These are phyloP conservation scores for Cardamine occulta DNA, from an alignment of 345 rosid genomes.

Conservation along the genomic window DNA sequence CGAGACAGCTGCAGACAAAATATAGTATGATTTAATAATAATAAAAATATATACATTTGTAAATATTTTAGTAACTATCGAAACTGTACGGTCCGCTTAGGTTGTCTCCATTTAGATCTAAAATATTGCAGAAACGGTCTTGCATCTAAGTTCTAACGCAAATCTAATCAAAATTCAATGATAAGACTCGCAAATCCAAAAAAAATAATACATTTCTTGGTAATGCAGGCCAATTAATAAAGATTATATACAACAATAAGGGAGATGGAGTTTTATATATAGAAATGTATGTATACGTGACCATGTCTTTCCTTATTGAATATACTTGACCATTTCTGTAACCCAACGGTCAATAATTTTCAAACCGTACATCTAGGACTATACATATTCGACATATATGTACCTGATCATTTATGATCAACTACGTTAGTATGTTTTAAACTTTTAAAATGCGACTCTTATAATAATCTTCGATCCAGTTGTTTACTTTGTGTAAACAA, in stretches of 20 bases:
- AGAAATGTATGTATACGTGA: slow-evolving; percentile 22
- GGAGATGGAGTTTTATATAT: background rate
- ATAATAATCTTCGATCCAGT: slow-evolving; percentile 10
- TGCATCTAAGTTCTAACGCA: background rate
- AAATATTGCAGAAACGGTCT: background rate
- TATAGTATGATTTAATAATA: too few species aligned
- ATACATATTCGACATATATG: background rate
- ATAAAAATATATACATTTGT: too few species aligned
- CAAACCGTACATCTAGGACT: slow-evolving; percentile 29
- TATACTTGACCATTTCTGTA: slow-evolving; percentile 34
- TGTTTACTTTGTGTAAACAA: slow-evolving; percentile 15
- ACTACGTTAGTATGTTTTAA: slow-evolving; percentile 9
- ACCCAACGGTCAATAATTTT: slow-evolving; percentile 26
- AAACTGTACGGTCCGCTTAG: too few species aligned
- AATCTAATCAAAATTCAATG: background rate
- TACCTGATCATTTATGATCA: slow-evolving; percentile 19
- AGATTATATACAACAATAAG: background rate
- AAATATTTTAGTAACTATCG: too few species aligned
- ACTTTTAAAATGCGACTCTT: background rate
- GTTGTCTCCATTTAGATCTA: background rate
- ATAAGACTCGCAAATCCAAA: background rate
- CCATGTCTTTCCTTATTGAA: slow-evolving; percentile 38
- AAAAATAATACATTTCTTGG: background rate
- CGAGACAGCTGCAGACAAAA: too few species aligned
- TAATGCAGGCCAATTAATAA: background rate